Percentiles rank a stretch among this genome's conserved stretches.
phyloP scores from a whole-genome alignment of 2,329 filamentous ascomycete genomes.

The Raffaelea albimanens region DNA sequence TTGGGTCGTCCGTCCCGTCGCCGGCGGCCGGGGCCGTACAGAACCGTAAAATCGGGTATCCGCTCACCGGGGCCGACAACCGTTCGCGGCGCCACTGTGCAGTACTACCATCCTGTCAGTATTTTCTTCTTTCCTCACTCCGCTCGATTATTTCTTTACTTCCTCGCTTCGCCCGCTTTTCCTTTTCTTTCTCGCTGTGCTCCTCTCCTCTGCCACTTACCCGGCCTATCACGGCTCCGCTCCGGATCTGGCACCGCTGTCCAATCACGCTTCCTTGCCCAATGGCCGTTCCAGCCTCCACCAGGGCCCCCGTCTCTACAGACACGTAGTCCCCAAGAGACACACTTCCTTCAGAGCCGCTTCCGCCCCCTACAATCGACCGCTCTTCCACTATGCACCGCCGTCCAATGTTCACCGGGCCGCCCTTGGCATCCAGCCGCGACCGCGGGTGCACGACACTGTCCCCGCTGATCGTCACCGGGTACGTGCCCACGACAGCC shows the following conservation, averaged over 20 bases:
- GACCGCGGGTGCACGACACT: slow-evolving; percentile 80
- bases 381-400: slow-evolving; percentile 75
- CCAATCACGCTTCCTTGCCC: slow-evolving; percentile 52
- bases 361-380: slow-evolving; percentile 40
- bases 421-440: slow-evolving; percentile 66
- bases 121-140: background rate
- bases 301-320: slow-evolving; percentile 47
- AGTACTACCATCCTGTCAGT: slow-evolving; percentile 42
- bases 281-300: slow-evolving; percentile 54
- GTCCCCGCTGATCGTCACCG: slow-evolving; percentile 68
- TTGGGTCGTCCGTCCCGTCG: slow-evolving; percentile 46
- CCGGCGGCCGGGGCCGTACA: slow-evolving; percentile 56
- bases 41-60: slow-evolving; percentile 58
- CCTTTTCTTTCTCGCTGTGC: background rate
- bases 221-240: slow-evolving; percentile 53
- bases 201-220: slow-evolving; percentile 27
- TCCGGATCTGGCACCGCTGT: slow-evolving; percentile 49
- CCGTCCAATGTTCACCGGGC: slow-evolving; percentile 71
- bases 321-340: slow-evolving; percentile 51
- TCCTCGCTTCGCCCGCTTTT: background rate
- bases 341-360: slow-evolving; percentile 35
- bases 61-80: slow-evolving; percentile 46
- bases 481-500: slow-evolving; percentile 59
- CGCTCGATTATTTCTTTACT: background rate
- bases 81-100: slow-evolving; percentile 59